Evolutionary conservation across 495 filamentous ascomycete genomes (phyloP), one percentile per base, ranked within the genome.

Genomic region (Lepidopterella palustris): DNA sequence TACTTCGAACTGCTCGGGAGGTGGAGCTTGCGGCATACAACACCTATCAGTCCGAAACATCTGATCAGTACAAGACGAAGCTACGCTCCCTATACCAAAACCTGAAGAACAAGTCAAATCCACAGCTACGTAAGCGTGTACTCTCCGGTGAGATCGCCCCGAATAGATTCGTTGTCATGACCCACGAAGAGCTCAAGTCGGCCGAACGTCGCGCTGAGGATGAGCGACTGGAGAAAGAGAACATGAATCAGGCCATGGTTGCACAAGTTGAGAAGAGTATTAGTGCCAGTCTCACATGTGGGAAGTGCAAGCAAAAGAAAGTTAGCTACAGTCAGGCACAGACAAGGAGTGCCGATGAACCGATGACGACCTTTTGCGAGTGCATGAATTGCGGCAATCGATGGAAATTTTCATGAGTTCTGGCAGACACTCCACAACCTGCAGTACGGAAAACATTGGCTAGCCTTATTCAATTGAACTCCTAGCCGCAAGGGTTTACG

Each of bases 261-360:
- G 88, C 92, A 53, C 87, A 90, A 74, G 87, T 82, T 1, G 88
- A 95, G 71, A 90, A 87, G 74, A 88, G 83, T 68, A 89, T 96
- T 73, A 91, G 85, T 68, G 88, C 87, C 59, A 85, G 82, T 40
- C 79, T 97, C 62, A 85, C 87, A 74, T 98, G 93, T 74, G 82
- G 90, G 58, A 88, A 88, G 75, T 97, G 93, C 71, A 83, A 84
- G 40, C 82, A 95, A 79, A 90, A 88, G 77, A 93, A 89, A 78
- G 93, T 98, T 68, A 87, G 84, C 64, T 98, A 98, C 71, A 91
- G 82, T 29, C 93, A 97, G 75, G 93, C 95, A 26, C 95, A 97
- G 77, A 97, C 93, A 4, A 84, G 95, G 63, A 87, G 83, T 74
- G 93, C 93, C 47, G 93, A 98, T 81, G 93, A 90, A 69, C 87